A percentile compares a stretch with the other conserved stretches of the same genome.
These are phyloP conservation scores for Panaeolus papilionaceus DNA, from an alignment of 768 basidiomycete genomes.

Conservation along the genomic window DNA sequence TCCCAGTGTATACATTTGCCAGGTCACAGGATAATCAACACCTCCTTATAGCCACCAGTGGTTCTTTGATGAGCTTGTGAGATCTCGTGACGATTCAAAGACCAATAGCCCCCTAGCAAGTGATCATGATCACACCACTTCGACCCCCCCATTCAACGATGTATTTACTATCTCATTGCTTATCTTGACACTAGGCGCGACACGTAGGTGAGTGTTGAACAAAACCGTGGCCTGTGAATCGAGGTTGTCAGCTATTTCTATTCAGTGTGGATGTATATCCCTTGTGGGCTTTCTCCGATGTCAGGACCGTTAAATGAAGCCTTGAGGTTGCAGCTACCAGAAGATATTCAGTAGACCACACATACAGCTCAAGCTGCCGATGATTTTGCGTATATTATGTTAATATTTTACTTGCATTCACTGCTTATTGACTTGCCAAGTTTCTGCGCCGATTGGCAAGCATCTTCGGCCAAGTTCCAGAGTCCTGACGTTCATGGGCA, in stretches of 20 bases:
- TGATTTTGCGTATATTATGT: too few relatives aligned
- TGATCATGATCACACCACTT: too few relatives aligned
- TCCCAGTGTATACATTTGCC: conserved; percentile 2
- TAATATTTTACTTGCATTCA: too few relatives aligned
- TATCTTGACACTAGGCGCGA: neutral
- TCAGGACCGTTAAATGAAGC: too few relatives aligned
- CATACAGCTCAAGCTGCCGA: too few relatives aligned
- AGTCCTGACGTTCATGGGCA: too few relatives aligned
- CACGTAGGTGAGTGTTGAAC: neutral
- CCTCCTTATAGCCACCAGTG: conserved; percentile 1
- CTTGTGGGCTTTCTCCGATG: too few relatives aligned
- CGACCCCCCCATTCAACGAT: neutral
- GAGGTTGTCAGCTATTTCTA: neutral
- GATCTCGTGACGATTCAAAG: neutral
- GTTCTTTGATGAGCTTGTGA: neutral
- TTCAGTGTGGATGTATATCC: neutral
- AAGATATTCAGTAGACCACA: too few relatives aligned
- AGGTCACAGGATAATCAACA: neutral
- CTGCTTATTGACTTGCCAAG: too few relatives aligned
- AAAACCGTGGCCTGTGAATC: neutral
- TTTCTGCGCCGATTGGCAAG: too few relatives aligned
- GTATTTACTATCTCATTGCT: neutral
- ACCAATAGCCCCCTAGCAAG: neutral
- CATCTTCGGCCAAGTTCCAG: too few relatives aligned
- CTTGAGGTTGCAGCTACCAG: too few relatives aligned